Percentiles rank a stretch among this genome's conserved stretches.
These are phyloP conservation scores for Pleomassaria siparia DNA, from an alignment of 2,329 filamentous ascomycete genomes.

Conservation along the genomic window DNA sequence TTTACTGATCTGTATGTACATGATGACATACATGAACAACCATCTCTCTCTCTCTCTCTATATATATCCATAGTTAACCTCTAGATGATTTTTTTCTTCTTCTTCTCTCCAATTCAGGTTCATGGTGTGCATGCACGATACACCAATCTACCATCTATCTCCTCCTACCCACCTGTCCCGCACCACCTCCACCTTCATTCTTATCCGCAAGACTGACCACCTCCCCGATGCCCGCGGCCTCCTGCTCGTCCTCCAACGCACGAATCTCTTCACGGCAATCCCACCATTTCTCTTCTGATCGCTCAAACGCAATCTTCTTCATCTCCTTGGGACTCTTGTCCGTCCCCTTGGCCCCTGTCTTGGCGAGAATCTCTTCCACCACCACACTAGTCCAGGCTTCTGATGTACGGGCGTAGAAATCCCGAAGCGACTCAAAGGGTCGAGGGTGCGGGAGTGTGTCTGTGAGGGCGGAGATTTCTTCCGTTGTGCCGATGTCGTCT, in stretches of 20 bases:
- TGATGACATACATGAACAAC: no score
- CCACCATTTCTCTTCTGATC: constrained; percentile 98
- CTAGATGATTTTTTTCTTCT: no score
- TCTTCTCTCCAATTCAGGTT: no score
- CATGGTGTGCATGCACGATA: background rate
- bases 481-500: constrained; percentile 50
- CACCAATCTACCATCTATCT: constrained; percentile 21
- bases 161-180: constrained; percentile 38
- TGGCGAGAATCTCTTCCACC: constrained; percentile 66
- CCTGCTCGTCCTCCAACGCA: constrained; percentile 90
- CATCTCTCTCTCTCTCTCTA: no score
- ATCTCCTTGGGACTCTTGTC: constrained; percentile 84
- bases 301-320: constrained; percentile 84
- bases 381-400: constrained; percentile 89
- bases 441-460: constrained; percentile 75
- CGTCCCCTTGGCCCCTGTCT: constrained; percentile 56
- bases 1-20: no score
- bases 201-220: constrained; percentile 83
- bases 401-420: constrained; percentile 88
- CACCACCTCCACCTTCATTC: constrained; percentile 55
- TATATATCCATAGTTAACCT: no score
- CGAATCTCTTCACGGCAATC: constrained; percentile 93
- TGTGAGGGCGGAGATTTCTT: constrained; percentile 57
- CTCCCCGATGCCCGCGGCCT: constrained; percentile 91
- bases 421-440: constrained; percentile 86